Conservation (phyloP, 164 flowering plant species). For the Berberis thunbergii region DNA sequence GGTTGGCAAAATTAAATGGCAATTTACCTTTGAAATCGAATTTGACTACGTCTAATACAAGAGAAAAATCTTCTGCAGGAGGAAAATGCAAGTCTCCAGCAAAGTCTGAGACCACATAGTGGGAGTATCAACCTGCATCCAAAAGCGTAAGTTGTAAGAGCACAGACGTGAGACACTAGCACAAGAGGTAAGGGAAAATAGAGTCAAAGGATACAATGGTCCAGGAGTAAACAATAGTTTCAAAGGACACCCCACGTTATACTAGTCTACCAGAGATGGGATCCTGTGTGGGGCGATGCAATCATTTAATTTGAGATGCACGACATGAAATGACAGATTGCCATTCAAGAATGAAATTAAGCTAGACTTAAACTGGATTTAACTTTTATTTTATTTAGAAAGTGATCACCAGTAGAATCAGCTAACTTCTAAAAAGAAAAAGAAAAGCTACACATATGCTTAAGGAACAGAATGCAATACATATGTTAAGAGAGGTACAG, state of each 20-base stretch:
- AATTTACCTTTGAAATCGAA: conserved; percentile 40
- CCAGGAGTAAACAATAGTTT: not conserved
- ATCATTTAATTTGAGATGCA: no score
- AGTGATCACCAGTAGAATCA: no score
- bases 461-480: no score
- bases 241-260: not conserved
- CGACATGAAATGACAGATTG: no score
- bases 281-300: no score
- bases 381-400: no score
- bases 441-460: no score
- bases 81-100: conserved; percentile 38
- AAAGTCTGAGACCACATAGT: conserved; percentile 38
- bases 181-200: not conserved
- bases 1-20: not conserved
- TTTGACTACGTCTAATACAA: conserved; percentile 30
- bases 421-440: no score
- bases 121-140: conserved; percentile 57
- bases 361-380: no score
- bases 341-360: no score
- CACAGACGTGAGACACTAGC: not conserved
- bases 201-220: not conserved
- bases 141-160: conserved; percentile 7
- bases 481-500: no score
- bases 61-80: conserved; percentile 29
- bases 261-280: not conserved